A percentile compares a stretch with the other conserved stretches of the same genome.
phyloP scores from a whole-genome alignment of 306 rosid species.

The Macrotyloma uniflorum region DNA sequence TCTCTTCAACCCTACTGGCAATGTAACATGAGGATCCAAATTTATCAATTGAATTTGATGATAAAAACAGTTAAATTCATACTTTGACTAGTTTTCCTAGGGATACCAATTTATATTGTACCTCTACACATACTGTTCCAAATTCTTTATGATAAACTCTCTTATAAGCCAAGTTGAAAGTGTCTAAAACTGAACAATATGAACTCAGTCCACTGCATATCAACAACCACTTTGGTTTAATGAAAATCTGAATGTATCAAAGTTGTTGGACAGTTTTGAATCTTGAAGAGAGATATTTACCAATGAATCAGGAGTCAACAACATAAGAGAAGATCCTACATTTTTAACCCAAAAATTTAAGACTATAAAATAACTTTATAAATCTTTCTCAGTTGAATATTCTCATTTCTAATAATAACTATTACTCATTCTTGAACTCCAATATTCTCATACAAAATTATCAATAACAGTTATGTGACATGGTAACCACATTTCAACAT shows the following conservation, averaged over 20 bases:
- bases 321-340: too few species aligned
- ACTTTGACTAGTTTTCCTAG: conserved; percentile 15
- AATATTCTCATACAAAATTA: too few species aligned
- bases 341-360: too few species aligned
- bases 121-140: neutral
- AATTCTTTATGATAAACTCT: conserved; percentile 7
- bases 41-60: neutral
- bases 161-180: conserved; percentile 4
- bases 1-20: neutral
- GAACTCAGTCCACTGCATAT: conserved; percentile 15
- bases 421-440: too few species aligned
- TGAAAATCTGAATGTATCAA: neutral
- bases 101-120: neutral
- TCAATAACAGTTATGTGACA: too few species aligned
- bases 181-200: conserved; percentile 8
- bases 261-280: too few species aligned
- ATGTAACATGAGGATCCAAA: neutral
- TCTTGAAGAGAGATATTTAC: too few species aligned
- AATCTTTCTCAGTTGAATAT: too few species aligned
- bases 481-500: neutral
- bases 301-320: too few species aligned
- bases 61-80: neutral
- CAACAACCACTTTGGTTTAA: neutral
- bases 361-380: too few species aligned
- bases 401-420: too few species aligned